Base-by-base conservation (phyloP, 768 basidiomycete genomes). In the Collybia sp. region DNA sequence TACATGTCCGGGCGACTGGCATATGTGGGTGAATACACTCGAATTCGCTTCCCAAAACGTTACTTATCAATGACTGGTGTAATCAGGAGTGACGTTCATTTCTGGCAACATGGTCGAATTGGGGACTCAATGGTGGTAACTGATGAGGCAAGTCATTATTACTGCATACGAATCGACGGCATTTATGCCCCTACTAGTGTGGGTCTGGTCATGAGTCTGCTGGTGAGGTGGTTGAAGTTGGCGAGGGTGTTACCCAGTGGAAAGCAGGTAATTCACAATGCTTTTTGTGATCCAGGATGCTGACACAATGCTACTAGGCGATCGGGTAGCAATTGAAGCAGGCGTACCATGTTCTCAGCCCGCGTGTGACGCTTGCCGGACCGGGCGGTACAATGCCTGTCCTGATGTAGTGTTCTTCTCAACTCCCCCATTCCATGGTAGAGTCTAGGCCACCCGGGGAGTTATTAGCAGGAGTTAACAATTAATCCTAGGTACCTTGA, bases 131-230 rank as follows among this genome's bases (percentile, higher is more conserved):
- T 84, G 83, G 66, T 85, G 17, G 82, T 84, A 20, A 79, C 76
- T 12, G 82, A 83, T 49, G 82, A 84, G 65, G 81, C 79, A 46
- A 50, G 56, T 47, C 36, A 38, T 20, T 30, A 37, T 45, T 3
- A 15, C 15, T 13, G 20, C 38, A 34, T 30, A 32, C 18, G 1
- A 42, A 38, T 44, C n/a, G n/a, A n/a, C n/a, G n/a, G n/a, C n/a
- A n/a, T n/a, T n/a, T n/a, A n/a, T n/a, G n/a, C n/a, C n/a, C n/a
- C n/a, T 18, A 25, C 41, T 36, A 83, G 81, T 83, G 82, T 47
- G 82, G 82, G 31, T 80, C 81, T 37, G 83, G 83, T 25, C 83
- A 85, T 49, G 83, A 85, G 60, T 83, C 82, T 44, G 83, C 83
- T 30, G 83, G 83, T 17, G 79, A 83, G 58, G 73, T 85, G 15